phyloP scores from a whole-genome alignment of 202 grass and related monocot species.

The Dendrocalamus latiflorus region DNA sequence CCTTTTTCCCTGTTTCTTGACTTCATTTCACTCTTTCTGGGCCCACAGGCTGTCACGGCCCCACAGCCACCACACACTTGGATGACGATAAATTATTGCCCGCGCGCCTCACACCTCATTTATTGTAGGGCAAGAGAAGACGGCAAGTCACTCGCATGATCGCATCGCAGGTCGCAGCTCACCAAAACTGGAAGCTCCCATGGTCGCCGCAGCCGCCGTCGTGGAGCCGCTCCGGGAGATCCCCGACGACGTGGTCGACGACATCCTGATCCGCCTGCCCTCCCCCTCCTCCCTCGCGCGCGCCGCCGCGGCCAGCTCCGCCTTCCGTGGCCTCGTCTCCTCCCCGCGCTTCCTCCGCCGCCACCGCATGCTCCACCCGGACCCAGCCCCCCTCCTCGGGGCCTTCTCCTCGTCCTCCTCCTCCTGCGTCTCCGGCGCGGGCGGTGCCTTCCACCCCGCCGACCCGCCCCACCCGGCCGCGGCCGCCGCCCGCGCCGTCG shows the following conservation, averaged over 20 bases:
- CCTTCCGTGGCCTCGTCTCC: slow-evolving; percentile 15
- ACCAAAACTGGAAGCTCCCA: background rate
- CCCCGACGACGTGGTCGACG: slow-evolving; percentile 9
- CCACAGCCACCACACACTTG: no score
- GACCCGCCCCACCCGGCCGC: slow-evolving; percentile 4
- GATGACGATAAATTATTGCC: no score
- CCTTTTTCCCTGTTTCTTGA: no score
- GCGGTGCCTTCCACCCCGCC: slow-evolving; percentile 14
- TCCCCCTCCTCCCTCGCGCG: slow-evolving; percentile 17
- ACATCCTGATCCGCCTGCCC: slow-evolving; percentile 30
- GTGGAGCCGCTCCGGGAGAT: background rate
- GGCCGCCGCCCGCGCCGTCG: background rate
- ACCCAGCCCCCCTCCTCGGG: slow-evolving; percentile 11
- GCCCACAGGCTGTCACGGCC: no score
- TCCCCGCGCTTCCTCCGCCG: slow-evolving; percentile 35
- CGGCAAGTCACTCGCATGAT: no score
- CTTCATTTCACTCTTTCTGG: no score
- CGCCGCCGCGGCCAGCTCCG: background rate
- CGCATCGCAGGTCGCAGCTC: background rate
- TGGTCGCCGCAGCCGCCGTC: background rate
- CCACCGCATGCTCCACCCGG: slow-evolving; percentile 18
- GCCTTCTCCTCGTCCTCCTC: slow-evolving; percentile 12
- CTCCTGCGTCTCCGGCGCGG: no score
- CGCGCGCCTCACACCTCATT: no score
- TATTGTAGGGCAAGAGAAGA: no score